phyloP scores from a whole-genome alignment of 495 filamentous ascomycete species.

The Penicillium alfredii region DNA sequence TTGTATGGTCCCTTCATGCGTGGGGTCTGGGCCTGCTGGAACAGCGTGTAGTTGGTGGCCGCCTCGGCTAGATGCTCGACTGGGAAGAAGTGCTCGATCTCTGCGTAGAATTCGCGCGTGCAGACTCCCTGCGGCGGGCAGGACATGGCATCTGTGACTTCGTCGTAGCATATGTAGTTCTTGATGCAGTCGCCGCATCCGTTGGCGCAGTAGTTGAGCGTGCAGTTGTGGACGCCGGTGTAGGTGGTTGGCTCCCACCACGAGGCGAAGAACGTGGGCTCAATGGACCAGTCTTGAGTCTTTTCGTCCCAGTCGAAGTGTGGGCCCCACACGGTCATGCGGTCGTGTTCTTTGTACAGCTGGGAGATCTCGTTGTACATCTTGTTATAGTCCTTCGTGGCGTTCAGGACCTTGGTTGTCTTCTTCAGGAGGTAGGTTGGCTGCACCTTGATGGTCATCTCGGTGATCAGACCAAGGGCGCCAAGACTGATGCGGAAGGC shows the following conservation, averaged over 20 bases:
- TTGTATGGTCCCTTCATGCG: conserved; percentile 12
- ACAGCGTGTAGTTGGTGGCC: conserved; percentile 12
- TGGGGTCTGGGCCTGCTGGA: conserved; percentile 9
- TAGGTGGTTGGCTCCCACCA: conserved; percentile 19
- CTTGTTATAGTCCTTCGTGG: conserved; percentile 10
- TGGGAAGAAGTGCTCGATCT: conserved; percentile 21
- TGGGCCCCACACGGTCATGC: conserved; percentile 14
- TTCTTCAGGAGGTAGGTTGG: conserved; percentile 11
- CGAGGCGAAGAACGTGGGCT: conserved; percentile 8
- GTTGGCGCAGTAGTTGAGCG: conserved; percentile 18
- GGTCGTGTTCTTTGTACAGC: conserved; percentile 10
- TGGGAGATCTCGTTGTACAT: too few species aligned
- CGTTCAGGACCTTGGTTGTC: conserved; percentile 14
- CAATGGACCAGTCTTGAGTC: conserved; percentile 2
- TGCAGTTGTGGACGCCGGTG: conserved; percentile 15
- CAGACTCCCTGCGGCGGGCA: conserved; percentile 13
- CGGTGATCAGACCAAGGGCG: conserved; percentile 17
- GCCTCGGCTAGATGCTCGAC: conserved; percentile 12
- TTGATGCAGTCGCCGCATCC: conserved; percentile 16
- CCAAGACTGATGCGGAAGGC: conserved; percentile 19
- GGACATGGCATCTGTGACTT: conserved; percentile 8
- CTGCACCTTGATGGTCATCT: conserved; percentile 16
- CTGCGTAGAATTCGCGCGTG: conserved; percentile 9
- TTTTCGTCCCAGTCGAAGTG: conserved; percentile 13
- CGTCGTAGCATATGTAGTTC: conserved; percentile 19